A percentile compares a stretch with the other conserved stretches of the same genome.
These are phyloP conservation scores for Petunia axillaris DNA, from an alignment of 257 asterid genomes.

Conservation along the genomic window DNA sequence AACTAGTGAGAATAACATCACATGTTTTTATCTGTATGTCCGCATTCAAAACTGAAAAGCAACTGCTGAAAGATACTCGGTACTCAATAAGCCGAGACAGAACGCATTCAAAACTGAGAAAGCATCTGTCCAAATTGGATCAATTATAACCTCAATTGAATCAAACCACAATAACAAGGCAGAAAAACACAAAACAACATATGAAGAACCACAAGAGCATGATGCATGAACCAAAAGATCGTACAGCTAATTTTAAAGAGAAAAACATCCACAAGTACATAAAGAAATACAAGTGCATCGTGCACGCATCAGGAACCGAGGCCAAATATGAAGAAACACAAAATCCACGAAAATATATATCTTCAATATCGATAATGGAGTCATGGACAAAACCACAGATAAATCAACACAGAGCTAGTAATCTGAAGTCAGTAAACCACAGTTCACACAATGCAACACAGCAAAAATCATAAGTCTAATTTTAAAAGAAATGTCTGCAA, in stretches of 20 bases:
- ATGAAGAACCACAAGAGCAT: neutral
- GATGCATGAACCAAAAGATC: neutral
- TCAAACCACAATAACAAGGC: neutral
- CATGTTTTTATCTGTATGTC: neutral
- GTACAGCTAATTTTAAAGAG: neutral
- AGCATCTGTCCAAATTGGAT: neutral
- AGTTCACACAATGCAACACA: neutral
- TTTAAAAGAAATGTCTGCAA: neutral
- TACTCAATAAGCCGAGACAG: no score
- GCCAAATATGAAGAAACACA: neutral
- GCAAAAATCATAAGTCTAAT: neutral
- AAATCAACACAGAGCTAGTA: neutral
- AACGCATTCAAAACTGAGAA: neutral
- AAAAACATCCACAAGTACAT: neutral
- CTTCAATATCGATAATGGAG: neutral
- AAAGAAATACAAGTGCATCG: neutral
- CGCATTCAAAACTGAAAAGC: neutral
- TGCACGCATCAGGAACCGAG: neutral
- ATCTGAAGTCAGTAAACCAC: neutral
- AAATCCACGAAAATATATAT: neutral
- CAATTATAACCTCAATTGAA: neutral
- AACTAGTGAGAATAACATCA: neutral
- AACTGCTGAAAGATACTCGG: no score
- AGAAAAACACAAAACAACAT: neutral
- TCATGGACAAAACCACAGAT: conserved; percentile 6